Evolutionary conservation across 2,329 filamentous ascomycete species (phyloP), one percentile per base, ranked within the genome.

Genomic region (Stachybotrys chlorohalonatus): DNA sequence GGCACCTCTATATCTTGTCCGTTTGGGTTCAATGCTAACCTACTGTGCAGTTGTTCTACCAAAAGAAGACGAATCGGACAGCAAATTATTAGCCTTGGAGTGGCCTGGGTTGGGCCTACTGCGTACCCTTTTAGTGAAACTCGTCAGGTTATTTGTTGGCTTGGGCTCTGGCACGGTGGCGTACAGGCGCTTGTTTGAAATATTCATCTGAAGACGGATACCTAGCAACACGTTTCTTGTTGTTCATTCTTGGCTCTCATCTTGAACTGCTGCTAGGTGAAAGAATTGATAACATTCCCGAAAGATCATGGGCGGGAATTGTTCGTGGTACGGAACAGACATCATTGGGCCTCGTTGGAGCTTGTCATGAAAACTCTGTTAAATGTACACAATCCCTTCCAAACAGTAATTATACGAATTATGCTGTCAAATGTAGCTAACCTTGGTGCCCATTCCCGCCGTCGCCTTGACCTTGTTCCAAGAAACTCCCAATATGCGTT

Each of bases 361-460:
- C 24, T 24, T 24, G 24, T 24, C 24, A 24, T 24, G 24, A 24
- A 24, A 24, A 24, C 24, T 24, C 24, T 24, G 24, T 24, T 24
- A 24, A 24, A 24, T 24, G 2, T 24, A 24, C 24, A 24, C 24
- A 42, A 42, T 42, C 36, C 9, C 36, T 13, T 9, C 36, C 9
- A 42, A 13, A 9, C 36, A 47, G 9, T 42, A 42, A 16, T 52
- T 30, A 16, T 52, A 52, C 50, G 45, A 52, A 45, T 17, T 45
- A 59, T 77, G 24, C 31, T 17, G 32, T 52, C 72, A 97, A 57
- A 99, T 95, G 73, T 97, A 97, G 68, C 89, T 95, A 65, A 97
- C 92, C 75, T 96, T 97, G 59, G 95, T 89, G 2, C 93, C 94
- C 93, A 97, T 97, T 1, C 92, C 92, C 5, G 93, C 86, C 0